Conservation (phyloP, 495 filamentous ascomycete genomes). For the Aspergillus panamensis region DNA sequence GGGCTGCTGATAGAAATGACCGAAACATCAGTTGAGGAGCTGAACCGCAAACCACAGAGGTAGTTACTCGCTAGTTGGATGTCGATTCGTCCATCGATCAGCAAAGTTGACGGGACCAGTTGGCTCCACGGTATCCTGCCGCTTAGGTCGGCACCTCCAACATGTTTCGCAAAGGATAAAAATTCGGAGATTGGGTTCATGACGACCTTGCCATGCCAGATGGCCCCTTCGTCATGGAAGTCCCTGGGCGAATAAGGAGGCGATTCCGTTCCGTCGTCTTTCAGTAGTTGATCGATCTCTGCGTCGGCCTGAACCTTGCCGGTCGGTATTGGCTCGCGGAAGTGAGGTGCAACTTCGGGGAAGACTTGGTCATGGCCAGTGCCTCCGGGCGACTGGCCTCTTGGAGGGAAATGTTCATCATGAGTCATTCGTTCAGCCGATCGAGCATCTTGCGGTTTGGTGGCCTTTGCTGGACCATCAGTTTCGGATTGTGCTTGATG, state of each 20-base stretch:
- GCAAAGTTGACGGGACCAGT: slow-evolving; percentile 63
- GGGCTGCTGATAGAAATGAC: slow-evolving; percentile 63
- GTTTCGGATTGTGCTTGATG: slow-evolving; percentile 23
- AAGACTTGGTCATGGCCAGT: slow-evolving; percentile 42
- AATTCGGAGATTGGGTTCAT: slow-evolving; percentile 78
- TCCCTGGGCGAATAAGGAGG: slow-evolving; percentile 83
- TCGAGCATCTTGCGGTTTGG: slow-evolving; percentile 47
- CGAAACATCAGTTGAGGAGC: slow-evolving; percentile 65
- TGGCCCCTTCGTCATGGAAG: slow-evolving; percentile 57
- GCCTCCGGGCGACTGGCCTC: slow-evolving; percentile 35
- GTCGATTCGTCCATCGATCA: slow-evolving; percentile 79
- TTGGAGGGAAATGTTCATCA: slow-evolving; percentile 23
- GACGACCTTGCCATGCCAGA: slow-evolving; percentile 76
- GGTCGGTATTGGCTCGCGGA: slow-evolving; percentile 40
- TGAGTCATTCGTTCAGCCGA: slow-evolving; percentile 17
- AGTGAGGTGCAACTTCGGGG: slow-evolving; percentile 41
- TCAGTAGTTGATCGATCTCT: slow-evolving; percentile 85
- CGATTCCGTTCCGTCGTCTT: slow-evolving; percentile 80
- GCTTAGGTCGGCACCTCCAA: slow-evolving; percentile 72
- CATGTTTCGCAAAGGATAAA: slow-evolving; percentile 69
- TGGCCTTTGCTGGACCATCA: slow-evolving; percentile 22
- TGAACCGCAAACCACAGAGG: slow-evolving; percentile 75
- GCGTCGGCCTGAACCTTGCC: slow-evolving; percentile 63
- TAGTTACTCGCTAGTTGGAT: slow-evolving; percentile 80
- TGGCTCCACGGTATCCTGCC: slow-evolving; percentile 60